Percentiles rank a stretch among this genome's conserved stretches.
Evolutionary conservation across 1,284 basidiomycete species (phyloP).

Genomic region (Vanrija pseudolonga): DNA sequence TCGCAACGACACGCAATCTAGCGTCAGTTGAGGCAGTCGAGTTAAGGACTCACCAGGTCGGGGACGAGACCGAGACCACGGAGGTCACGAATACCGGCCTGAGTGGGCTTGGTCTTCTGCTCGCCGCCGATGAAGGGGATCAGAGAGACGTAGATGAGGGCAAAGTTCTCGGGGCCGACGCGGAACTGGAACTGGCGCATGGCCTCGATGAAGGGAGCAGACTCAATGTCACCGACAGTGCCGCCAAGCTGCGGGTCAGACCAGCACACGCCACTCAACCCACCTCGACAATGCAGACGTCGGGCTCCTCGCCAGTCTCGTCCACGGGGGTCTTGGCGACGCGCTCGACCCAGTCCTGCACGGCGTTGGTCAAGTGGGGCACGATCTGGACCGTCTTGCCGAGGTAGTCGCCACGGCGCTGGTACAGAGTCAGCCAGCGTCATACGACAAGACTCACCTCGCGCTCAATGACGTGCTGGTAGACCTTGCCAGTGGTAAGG

Average conservation of each 20-base stretch:
- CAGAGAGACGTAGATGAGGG: constrained; percentile 94
- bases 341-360: constrained; percentile 98
- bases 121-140: constrained; percentile 98
- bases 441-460: constrained; percentile 59
- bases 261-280: constrained; percentile 31
- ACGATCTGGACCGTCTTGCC: constrained; percentile 99
- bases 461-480: constrained; percentile 93
- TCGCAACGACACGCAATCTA: constrained; percentile 86
- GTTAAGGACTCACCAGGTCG: constrained; percentile 65
- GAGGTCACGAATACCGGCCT: constrained; percentile 91
- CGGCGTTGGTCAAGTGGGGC: constrained; percentile 92
- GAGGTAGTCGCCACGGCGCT: constrained; percentile 93
- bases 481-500: constrained; percentile 98
- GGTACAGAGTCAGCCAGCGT: constrained; percentile 35
- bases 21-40: neutral
- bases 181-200: constrained; percentile 99
- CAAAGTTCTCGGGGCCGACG: constrained; percentile 95
- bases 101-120: constrained; percentile 98
- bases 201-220: constrained; percentile 95
- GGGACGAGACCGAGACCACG: constrained; percentile 90
- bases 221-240: constrained; percentile 93
- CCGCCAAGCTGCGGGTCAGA: constrained; percentile 70
- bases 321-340: constrained; percentile 92
- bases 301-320: constrained; percentile 86
- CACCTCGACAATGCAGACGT: constrained; percentile 95